Evolutionary conservation across 2,329 filamentous ascomycete species (phyloP).

Genomic region (Ascochyta viciae-villosae): DNA sequence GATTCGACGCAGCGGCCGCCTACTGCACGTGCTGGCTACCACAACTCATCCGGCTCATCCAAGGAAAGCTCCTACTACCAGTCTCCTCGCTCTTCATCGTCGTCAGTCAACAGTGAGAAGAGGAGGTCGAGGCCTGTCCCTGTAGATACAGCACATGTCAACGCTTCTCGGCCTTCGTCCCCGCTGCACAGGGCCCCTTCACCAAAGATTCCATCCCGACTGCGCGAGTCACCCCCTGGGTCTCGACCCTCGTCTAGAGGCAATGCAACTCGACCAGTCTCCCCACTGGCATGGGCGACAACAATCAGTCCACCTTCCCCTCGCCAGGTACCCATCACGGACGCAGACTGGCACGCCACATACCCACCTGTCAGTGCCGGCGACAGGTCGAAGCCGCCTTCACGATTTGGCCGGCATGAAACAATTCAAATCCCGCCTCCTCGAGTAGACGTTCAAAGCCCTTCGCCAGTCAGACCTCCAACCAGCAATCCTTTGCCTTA

Average conservation of each 20-base stretch:
- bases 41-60: constrained; percentile 34
- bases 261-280: constrained; percentile 29
- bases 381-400: constrained; percentile 36
- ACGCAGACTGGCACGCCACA: constrained; percentile 42
- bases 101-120: constrained; percentile 33
- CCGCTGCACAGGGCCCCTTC: constrained; percentile 34
- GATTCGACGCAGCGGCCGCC: constrained; percentile 27
- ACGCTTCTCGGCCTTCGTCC: constrained; percentile 32
- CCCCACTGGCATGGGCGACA: constrained; percentile 34
- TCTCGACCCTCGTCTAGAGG: constrained; percentile 41
- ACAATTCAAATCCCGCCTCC: constrained; percentile 39
- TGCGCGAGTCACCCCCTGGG: constrained; percentile 31
- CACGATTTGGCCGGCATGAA: constrained; percentile 40
- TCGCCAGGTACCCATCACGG: constrained; percentile 29
- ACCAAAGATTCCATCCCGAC: constrained; percentile 37
- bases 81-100: constrained; percentile 44
- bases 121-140: constrained; percentile 27
- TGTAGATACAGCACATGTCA: constrained; percentile 26
- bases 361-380: constrained; percentile 34
- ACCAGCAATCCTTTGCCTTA: constrained; percentile 50
- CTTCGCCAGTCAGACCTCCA: constrained; percentile 39
- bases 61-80: constrained; percentile 30
- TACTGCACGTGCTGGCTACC: constrained; percentile 22
- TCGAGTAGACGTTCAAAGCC: constrained; percentile 43
- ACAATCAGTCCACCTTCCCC: constrained; percentile 27